phyloP scores from a whole-genome alignment of 2,329 filamentous ascomycete genomes.

The Fusarium cicatricum region DNA sequence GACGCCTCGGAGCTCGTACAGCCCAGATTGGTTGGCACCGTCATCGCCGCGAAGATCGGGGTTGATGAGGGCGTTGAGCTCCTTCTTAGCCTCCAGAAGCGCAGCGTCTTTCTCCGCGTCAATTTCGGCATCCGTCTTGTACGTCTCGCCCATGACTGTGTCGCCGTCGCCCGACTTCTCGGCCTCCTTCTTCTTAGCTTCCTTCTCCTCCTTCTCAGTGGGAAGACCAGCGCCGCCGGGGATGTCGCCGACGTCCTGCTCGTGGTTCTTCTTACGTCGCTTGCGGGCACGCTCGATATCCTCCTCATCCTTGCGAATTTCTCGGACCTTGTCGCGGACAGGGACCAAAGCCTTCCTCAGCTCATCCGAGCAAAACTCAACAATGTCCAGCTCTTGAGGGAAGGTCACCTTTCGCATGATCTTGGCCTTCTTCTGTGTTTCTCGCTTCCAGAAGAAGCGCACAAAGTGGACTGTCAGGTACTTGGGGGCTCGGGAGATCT shows the following conservation, averaged over 20 bases:
- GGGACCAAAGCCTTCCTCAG: conserved; percentile 84
- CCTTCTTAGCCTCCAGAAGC: conserved; percentile 84
- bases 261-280: conserved; percentile 76
- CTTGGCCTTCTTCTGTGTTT: conserved; percentile 98
- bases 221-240: conserved; percentile 56
- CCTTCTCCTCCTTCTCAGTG: conserved; percentile 61
- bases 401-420: conserved; percentile 99
- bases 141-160: conserved; percentile 77
- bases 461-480: conserved; percentile 98
- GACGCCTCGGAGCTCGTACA: conserved; percentile 93
- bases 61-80: conserved; percentile 80
- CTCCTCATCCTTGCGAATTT: conserved; percentile 93
- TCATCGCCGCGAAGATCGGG: conserved; percentile 78
- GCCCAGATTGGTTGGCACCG: conserved; percentile 88
- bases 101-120: conserved; percentile 83
- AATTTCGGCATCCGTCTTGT: conserved; percentile 93
- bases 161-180: conserved; percentile 66
- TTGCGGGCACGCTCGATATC: conserved; percentile 93
- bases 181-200: conserved; percentile 58
- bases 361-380: conserved; percentile 95
- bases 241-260: conserved; percentile 56
- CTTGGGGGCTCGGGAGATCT: conserved; percentile 88
- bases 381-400: conserved; percentile 88
- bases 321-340: conserved; percentile 94
- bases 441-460: conserved; percentile 96